Evolutionary conservation across 2,329 filamentous ascomycete species (phyloP).

Genomic region (Phoma herbarum): DNA sequence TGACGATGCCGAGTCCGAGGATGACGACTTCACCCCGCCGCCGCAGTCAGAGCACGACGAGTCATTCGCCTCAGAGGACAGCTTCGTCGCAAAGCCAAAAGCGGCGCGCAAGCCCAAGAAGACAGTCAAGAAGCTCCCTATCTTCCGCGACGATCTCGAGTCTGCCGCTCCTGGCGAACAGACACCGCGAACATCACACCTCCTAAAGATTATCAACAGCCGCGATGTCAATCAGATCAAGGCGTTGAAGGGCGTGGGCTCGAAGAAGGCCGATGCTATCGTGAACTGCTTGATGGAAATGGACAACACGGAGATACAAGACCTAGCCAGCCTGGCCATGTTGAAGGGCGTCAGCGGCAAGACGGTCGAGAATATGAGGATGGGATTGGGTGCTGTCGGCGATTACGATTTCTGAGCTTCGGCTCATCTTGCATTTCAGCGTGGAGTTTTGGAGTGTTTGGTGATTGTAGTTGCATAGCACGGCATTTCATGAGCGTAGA

Average conservation of each 20-base stretch:
- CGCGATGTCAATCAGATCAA: conserved; percentile 72
- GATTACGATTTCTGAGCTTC: conserved; percentile 38
- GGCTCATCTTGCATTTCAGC: conserved; percentile 25
- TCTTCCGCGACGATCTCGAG: conserved; percentile 48
- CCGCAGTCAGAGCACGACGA: conserved; percentile 50
- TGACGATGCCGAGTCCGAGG: conserved; percentile 38
- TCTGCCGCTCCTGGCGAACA: conserved; percentile 31
- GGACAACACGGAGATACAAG: conserved; percentile 54
- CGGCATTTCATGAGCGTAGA: conserved; percentile 8
- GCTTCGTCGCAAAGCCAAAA: conserved; percentile 52
- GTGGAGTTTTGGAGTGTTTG: conserved; percentile 29
- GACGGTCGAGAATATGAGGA: conserved; percentile 61
- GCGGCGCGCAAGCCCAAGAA: conserved; percentile 45
- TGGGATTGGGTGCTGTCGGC: conserved; percentile 44
- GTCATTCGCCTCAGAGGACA: conserved; percentile 50
- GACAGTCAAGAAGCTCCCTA: conserved; percentile 45
- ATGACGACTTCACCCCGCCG: conserved; percentile 56
- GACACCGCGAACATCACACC: conserved; percentile 67
- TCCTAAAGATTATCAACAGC: conserved; percentile 78
- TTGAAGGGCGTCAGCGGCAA: conserved; percentile 60
- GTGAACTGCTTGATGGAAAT: conserved; percentile 59
- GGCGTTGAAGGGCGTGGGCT: conserved; percentile 73
- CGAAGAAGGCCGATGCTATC: conserved; percentile 71
- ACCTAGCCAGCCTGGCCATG: conserved; percentile 55
- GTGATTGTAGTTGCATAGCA: neutral